Base-by-base conservation (phyloP, 108 stramenopile genomes). In the Cyclotella kingstonii region DNA sequence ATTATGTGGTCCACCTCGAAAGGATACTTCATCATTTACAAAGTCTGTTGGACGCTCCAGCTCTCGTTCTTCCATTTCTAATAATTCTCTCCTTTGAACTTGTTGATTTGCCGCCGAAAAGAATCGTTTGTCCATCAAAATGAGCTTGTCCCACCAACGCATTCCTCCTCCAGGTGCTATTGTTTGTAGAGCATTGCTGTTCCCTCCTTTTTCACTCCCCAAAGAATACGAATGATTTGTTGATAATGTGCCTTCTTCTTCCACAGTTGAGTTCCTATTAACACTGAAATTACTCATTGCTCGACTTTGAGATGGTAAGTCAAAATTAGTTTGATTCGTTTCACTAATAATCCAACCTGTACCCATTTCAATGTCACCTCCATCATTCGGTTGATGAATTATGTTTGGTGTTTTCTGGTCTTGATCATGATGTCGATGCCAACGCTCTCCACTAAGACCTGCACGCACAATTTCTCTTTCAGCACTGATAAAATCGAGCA, bases 91-190 rank as follows among this genome's bases (percentile, higher is more conserved):
- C 44, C 62, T 26, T 54, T 59, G 43, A 21, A 47, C 44, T 64
- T 66, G 65, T 41, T 70, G 66, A 63, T 67, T 65, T 7, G 54
- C 69, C 34, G 54, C 74, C 27, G 74, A 68, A 45, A 69, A 69
- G 54, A 76, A 77, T 18, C 60, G 38, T 61, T 71, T 62, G 29
- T 61, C 73, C 46, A 61, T 56, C 18, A 47, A 53, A 39, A 85
- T 65, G 54, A 85, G 75, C 40, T 82, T 84, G 22, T 91, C 90
- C 90, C 90, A 91, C 90, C 90, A 91, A 34, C 81, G 40, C 25
- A 73, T 73, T 28, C 78, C 76, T 49, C 28, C 62, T 19, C 44
- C 46, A 34, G 17, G 66, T 29, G 23, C 60, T 33, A 40, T 30
- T 11, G 29, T 51, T 11, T 27, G 9, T 30, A 14, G 12, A 15